Evolutionary conservation across 1,284 basidiomycete species (phyloP).

Genomic region (Ustilago nuda): DNA sequence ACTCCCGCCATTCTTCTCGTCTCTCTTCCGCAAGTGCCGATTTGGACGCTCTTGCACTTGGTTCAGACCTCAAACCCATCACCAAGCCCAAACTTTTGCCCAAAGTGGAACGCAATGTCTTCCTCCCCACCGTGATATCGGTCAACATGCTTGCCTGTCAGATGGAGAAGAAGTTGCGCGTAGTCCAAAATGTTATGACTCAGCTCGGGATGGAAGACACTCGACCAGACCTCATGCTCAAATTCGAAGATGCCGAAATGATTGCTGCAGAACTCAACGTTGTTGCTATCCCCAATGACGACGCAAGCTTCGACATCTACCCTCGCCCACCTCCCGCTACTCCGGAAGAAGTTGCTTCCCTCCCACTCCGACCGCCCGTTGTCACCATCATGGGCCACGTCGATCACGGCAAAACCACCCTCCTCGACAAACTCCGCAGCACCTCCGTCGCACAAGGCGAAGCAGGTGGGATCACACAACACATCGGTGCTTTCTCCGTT

Average conservation of each 20-base stretch:
- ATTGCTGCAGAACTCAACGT: slow-evolving; percentile 60
- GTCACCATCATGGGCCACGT: slow-evolving; percentile 99
- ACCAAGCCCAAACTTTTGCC: slow-evolving; percentile 24
- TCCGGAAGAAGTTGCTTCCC: slow-evolving; percentile 73
- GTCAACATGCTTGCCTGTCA: slow-evolving; percentile 53
- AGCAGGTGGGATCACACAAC: slow-evolving; percentile 98
- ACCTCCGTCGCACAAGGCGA: slow-evolving; percentile 91
- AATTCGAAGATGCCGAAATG: slow-evolving; percentile 65
- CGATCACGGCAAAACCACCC: slow-evolving; percentile 98
- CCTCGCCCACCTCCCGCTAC: slow-evolving; percentile 44
- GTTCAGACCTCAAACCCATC: neutral
- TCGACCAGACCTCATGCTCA: slow-evolving; percentile 62
- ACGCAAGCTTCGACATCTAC: slow-evolving; percentile 62
- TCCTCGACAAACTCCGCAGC: slow-evolving; percentile 91
- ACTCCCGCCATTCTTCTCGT: slow-evolving; percentile 8
- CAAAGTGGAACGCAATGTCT: slow-evolving; percentile 39
- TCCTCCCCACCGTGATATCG: slow-evolving; percentile 58
- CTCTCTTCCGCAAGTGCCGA: neutral
- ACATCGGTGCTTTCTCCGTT: slow-evolving; percentile 97
- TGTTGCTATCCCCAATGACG: slow-evolving; percentile 56
- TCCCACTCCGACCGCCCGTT: slow-evolving; percentile 82
- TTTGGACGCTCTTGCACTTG: neutral
- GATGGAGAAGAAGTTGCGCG: slow-evolving; percentile 54
- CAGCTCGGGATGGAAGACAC: slow-evolving; percentile 57
- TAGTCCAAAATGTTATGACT: slow-evolving; percentile 61